Evolutionary conservation across 345 rosid species (phyloP).

Genomic region (Moricandia arvensis): DNA sequence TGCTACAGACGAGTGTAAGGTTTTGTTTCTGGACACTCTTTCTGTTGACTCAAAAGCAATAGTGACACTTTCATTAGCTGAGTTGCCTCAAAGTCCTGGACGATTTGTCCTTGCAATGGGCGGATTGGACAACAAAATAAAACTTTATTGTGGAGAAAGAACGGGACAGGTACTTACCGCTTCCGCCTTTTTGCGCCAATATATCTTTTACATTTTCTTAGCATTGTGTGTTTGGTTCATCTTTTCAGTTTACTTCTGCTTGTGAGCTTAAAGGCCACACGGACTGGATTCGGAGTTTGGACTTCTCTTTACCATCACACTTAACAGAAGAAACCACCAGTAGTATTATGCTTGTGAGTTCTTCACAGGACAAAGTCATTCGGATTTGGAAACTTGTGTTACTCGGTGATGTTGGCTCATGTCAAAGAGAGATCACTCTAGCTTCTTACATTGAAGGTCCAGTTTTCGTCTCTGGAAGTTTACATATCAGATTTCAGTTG

Average conservation of each 20-base stretch:
- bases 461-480: constrained; percentile 50
- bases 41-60: constrained; percentile 73
- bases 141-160: constrained; percentile 69
- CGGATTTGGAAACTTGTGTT: constrained; percentile 80
- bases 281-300: constrained; percentile 94
- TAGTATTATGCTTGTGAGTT: constrained; percentile 79
- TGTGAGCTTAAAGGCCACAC: constrained; percentile 94
- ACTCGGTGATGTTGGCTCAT: constrained; percentile 35
- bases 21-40: constrained; percentile 57
- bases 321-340: constrained; percentile 38
- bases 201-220: no score
- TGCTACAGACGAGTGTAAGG: constrained; percentile 61
- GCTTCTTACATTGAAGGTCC: constrained; percentile 95
- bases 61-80: constrained; percentile 75
- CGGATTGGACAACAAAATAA: constrained; percentile 82
- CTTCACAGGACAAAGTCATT: constrained; percentile 91
- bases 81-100: constrained; percentile 64
- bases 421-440: constrained; percentile 57
- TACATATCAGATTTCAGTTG: constrained; percentile 86
- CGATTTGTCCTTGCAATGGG: constrained; percentile 79
- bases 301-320: constrained; percentile 75
- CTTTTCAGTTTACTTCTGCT: constrained; percentile 53
- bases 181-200: no score
- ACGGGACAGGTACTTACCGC: constrained; percentile 42
- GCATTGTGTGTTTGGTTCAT: no score